These are phyloP conservation scores for Nemania diffusa DNA, from an alignment of 2,329 filamentous ascomycete genomes.

Conservation along the genomic window DNA sequence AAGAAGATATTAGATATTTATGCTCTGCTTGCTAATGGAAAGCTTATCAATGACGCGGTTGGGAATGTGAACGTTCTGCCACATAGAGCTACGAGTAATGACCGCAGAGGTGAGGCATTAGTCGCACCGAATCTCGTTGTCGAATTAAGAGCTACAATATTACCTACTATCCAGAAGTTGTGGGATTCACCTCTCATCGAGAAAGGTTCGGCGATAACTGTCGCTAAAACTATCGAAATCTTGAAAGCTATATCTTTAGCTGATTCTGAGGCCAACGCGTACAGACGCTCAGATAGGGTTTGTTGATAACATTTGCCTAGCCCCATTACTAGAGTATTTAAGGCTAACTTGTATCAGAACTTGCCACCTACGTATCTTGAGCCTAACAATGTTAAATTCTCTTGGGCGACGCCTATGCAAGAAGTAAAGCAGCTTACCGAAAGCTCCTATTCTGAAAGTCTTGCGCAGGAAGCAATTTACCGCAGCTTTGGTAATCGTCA, in stretches of 20 bases:
- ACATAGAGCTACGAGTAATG: slow-evolving; percentile 51
- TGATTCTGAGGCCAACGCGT: slow-evolving; percentile 77
- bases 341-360: slow-evolving; percentile 41
- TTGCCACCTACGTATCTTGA: slow-evolving; percentile 55
- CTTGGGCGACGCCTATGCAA: slow-evolving; percentile 54
- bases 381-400: slow-evolving; percentile 56
- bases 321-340: background rate
- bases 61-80: slow-evolving; percentile 61
- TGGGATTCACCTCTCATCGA: slow-evolving; percentile 90
- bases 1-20: slow-evolving; percentile 90
- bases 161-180: slow-evolving; percentile 79
- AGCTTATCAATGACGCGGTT: slow-evolving; percentile 80
- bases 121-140: slow-evolving; percentile 80
- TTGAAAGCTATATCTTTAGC: slow-evolving; percentile 79
- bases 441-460: slow-evolving; percentile 56
- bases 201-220: slow-evolving; percentile 78
- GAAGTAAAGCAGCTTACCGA: slow-evolving; percentile 50
- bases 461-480: slow-evolving; percentile 83
- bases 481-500: slow-evolving; percentile 75
- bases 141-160: slow-evolving; percentile 81
- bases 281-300: slow-evolving; percentile 70
- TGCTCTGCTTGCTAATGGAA: slow-evolving; percentile 77
- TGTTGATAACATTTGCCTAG: slow-evolving; percentile 34
- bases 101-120: slow-evolving; percentile 55
- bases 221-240: slow-evolving; percentile 84